Base-by-base conservation (phyloP, 2,329 filamentous ascomycete species). In the Trichoderma koningii region DNA sequence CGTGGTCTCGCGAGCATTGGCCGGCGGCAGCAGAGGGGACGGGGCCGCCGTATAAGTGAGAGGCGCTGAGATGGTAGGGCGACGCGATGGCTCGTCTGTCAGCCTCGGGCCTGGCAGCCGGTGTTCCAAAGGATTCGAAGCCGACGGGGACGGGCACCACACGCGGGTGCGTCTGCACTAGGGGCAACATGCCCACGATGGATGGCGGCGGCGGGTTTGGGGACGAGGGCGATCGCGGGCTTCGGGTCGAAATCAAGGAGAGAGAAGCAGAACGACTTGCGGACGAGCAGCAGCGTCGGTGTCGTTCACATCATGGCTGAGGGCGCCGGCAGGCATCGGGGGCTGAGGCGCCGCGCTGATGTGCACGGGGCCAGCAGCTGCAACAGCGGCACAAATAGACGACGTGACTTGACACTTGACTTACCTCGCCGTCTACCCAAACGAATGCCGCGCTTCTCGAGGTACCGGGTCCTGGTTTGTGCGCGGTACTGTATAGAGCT, bases 91-190 rank as follows among this genome's bases (percentile, higher is more conserved):
- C 67, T 78, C 75, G 71, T 75, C 72, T 63, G 26, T 70, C 57
- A 38, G 64, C 63, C 47, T 66, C 66, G 45, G 68, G 52, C 41
- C 68, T 65, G 41, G 66, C 63, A 30, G 64, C 57, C 47, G 70
- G 68, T 15, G 66, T 51, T 55, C 71, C 72, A 60, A 76, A 73
- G 53, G 75, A 69, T 67, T 81, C 77, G 70, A 78, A 73, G 66
- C 76, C 77, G 64, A 76, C 74, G 66, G 77, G 75, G 63, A 76
- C 74, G 66, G 77, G 75, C 80, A 82, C 81, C 79, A 78, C 77
- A 70, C 75, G 77, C 73, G 77, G 81, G 79, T 82, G 80, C 78
- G 79, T 80, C 73, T 85, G 83, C 66, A 83, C 74, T 68, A 81
- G 76, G 69, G 83, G 81, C 67, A 83, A 77, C 82, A 84, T 84